Evolutionary conservation across 768 basidiomycete species (phyloP), one percentile per base, ranked within the genome.

Genomic region (Sporobolomyces phaffii): DNA sequence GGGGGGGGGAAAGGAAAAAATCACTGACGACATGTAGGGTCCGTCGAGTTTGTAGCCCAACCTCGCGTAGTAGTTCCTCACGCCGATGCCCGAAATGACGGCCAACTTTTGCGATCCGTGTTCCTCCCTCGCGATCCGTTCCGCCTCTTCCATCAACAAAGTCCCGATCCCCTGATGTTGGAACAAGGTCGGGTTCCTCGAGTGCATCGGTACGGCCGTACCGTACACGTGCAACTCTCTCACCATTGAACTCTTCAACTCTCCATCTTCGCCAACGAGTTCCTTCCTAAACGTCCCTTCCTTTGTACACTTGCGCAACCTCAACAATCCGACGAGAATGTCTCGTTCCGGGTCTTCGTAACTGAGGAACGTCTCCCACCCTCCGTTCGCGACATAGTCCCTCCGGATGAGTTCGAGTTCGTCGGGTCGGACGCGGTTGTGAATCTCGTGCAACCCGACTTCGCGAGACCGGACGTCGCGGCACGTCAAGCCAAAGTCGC

Each of bases 291-390:
- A 99, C 3, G 94, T 98, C 3, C 93, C 93, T 69, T 98, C 94
- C 33, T 64, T 62, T 1, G 91, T 94, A 76, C 96, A 97, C 77
- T 93, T 97, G 54, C 96, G 82, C 73, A 99, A 80, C 36, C 96
- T 85, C 43, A 99, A 82, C 33, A 99, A 80, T 26, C 96, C 96
- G 66, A 99, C 86, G 49, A 99, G 85, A 77, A 99, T 98, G 75
- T 99, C 96, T 60, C 85, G 85, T 78, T 92, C 91, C 9, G 96
- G 94, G 77, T 99, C 96, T 79, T 99, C 96, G 76, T 98, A 99
- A 33, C 93, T 94, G 8, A 99, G 80, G 84, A 99, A 99, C 2
- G 96, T 98, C 80, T 99, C 96, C 96, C 96, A 99, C 50, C 96
- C 93, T 9, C 93, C 94, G 75, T 98, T 99, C 34, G 96, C 96